These are phyloP conservation scores for Caulochytrium protostelioides DNA, from an alignment of 371 early-diverging fungal genomes.

Conservation along the genomic window DNA sequence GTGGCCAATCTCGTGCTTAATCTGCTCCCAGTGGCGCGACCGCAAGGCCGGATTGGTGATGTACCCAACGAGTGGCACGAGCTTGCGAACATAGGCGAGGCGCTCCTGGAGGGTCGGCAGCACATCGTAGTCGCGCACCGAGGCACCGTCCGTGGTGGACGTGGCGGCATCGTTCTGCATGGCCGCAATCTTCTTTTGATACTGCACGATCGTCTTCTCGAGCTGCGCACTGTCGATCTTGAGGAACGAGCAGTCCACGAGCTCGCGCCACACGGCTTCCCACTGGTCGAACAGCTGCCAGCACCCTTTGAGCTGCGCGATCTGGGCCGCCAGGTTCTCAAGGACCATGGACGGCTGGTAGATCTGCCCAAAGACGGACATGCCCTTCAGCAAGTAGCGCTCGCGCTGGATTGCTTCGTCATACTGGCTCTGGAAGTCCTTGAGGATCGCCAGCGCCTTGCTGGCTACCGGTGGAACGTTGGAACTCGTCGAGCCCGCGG, in stretches of 20 bases:
- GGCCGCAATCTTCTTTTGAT: constrained; percentile 3
- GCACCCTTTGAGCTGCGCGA: too few species aligned
- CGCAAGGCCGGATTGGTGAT: constrained; percentile 30
- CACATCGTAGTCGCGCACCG: constrained; percentile 28
- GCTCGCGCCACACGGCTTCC: constrained; percentile 13
- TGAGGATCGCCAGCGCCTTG: too few species aligned
- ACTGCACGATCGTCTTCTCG: constrained; percentile 14
- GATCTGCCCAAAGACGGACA: too few species aligned
- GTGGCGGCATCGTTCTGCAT: constrained; percentile 4
- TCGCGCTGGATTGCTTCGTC: too few species aligned
- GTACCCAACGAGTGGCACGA: constrained; percentile 22
- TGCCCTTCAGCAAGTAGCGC: too few species aligned
- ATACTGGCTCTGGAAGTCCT: too few species aligned
- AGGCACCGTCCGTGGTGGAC: too few species aligned
- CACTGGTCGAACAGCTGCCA: constrained; percentile 21
- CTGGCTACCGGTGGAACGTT: too few species aligned
- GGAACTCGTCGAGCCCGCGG: too few species aligned
- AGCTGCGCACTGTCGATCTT: constrained; percentile 17
- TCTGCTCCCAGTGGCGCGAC: constrained; percentile 27
- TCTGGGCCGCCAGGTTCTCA: too few species aligned
- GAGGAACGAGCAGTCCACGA: constrained; percentile 18
- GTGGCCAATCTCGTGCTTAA: constrained; percentile 32
- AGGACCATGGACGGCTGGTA: too few species aligned
- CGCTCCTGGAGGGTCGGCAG: constrained; percentile 15
- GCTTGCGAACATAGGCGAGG: constrained; percentile 17